phyloP scores from a whole-genome alignment of 768 basidiomycete species.

The Pulveroboletus frians region DNA sequence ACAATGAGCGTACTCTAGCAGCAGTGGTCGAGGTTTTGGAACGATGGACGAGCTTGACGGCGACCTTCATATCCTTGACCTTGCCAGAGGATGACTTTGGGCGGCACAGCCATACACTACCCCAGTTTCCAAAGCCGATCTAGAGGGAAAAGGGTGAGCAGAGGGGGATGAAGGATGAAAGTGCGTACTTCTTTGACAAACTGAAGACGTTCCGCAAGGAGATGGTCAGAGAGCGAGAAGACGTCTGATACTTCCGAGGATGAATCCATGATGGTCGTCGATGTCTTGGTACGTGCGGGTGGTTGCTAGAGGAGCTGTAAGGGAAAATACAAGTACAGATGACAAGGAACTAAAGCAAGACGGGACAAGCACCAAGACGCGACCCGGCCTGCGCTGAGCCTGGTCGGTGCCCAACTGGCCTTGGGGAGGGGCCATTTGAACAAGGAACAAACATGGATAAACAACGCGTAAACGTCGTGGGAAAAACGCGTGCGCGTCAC shows the following conservation, averaged over 20 bases:
- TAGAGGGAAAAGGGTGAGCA: conserved; percentile 26
- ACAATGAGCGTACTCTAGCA: conserved; percentile 86
- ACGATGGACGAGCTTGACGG: conserved; percentile 91
- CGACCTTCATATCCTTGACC: conserved; percentile 54
- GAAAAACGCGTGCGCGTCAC: conserved; percentile 18
- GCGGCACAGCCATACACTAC: conserved; percentile 77
- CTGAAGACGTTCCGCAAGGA: conserved; percentile 61
- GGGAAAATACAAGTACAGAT: conserved; percentile 24
- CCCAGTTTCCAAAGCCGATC: conserved; percentile 94
- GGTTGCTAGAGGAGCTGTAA: not conserved
- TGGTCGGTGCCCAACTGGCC: not conserved
- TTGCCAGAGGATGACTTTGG: conserved; percentile 47
- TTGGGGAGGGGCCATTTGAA: conserved; percentile 15
- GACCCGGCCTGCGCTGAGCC: conserved; percentile 1
- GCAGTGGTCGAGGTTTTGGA: conserved; percentile 77
- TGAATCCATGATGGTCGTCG: conserved; percentile 20
- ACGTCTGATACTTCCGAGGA: conserved; percentile 43
- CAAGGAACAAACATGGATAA: conserved; percentile 23
- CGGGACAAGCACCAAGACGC: not conserved
- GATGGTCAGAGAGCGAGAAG: conserved; percentile 71
- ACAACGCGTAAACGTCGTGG: conserved; percentile 29
- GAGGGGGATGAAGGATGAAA: not conserved
- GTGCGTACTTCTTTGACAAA: conserved; percentile 69
- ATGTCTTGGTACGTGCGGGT: not conserved
- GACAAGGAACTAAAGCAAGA: not conserved